A percentile compares a stretch with the other conserved stretches of the same genome.
Conservation (phyloP, 805 yeast species). For the Hanseniaspora occidentalis region DNA sequence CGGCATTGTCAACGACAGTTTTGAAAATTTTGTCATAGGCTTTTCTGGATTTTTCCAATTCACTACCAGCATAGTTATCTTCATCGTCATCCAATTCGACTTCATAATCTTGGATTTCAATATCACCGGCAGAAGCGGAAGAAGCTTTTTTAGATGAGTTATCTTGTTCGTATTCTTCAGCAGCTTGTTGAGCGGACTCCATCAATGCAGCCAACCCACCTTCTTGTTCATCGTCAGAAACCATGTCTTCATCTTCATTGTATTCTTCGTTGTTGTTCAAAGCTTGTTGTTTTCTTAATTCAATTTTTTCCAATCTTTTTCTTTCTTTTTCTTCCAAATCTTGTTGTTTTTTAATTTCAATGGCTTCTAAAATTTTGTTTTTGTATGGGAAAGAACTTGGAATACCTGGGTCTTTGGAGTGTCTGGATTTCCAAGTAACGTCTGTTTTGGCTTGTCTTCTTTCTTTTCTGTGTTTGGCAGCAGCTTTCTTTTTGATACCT, state of each 20-base stretch:
- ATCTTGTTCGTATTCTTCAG: slow-evolving; percentile 54
- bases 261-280: slow-evolving; percentile 28
- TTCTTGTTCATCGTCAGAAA: slow-evolving; percentile 7
- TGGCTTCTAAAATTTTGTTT: slow-evolving; percentile 61
- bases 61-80: slow-evolving; percentile 33
- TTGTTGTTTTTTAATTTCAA: slow-evolving; percentile 47
- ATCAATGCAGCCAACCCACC: slow-evolving; percentile 63
- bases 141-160: slow-evolving; percentile 34
- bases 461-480: slow-evolving; percentile 82
- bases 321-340: slow-evolving; percentile 43
- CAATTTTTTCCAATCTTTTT: slow-evolving; percentile 36
- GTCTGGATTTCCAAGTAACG: slow-evolving; percentile 82
- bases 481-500: slow-evolving; percentile 91
- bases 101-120: slow-evolving; percentile 40
- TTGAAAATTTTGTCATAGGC: slow-evolving; percentile 92
- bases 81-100: slow-evolving; percentile 32
- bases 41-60: slow-evolving; percentile 65
- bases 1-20: slow-evolving; percentile 84
- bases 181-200: slow-evolving; percentile 85
- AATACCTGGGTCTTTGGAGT: slow-evolving; percentile 83
- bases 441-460: slow-evolving; percentile 76
- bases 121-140: slow-evolving; percentile 9
- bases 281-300: slow-evolving; percentile 25
- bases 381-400: slow-evolving; percentile 94
- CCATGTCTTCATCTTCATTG: slow-evolving; percentile 21